Conservation (phyloP, 495 filamentous ascomycete genomes). For the Talaromyces liani region DNA sequence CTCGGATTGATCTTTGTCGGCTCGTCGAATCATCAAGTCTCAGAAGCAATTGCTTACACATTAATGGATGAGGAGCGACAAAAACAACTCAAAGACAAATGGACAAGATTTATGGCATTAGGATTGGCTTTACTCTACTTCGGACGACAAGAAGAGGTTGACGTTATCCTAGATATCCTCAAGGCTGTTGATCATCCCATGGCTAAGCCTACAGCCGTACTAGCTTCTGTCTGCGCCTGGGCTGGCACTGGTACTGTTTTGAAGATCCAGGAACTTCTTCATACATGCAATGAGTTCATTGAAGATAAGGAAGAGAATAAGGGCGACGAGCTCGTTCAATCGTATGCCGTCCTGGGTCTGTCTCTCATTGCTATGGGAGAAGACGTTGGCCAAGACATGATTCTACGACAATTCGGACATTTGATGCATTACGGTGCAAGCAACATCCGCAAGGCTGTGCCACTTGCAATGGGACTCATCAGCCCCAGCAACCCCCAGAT, state of each 20-base stretch:
- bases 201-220: constrained; percentile 79
- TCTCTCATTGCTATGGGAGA: constrained; percentile 97
- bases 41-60: constrained; percentile 80
- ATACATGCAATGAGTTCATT: constrained; percentile 96
- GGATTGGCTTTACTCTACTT: constrained; percentile 93
- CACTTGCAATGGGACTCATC: constrained; percentile 94
- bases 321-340: constrained; percentile 86
- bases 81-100: constrained; percentile 89
- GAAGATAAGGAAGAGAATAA: constrained; percentile 90
- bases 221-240: constrained; percentile 95
- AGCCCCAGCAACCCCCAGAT: constrained; percentile 98
- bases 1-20: constrained; percentile 90
- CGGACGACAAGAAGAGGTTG: constrained; percentile 93
- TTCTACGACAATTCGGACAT: constrained; percentile 92
- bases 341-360: constrained; percentile 91
- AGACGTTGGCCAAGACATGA: constrained; percentile 98
- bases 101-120: constrained; percentile 92
- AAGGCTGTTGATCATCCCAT: constrained; percentile 95
- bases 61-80: constrained; percentile 85
- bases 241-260: constrained; percentile 94
- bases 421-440: constrained; percentile 98
- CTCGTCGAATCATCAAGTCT: constrained; percentile 80
- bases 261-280: constrained; percentile 91
- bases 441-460: constrained; percentile 93
- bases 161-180: constrained; percentile 87